Conservation (phyloP, 345 rosid species). For the Excoecaria agallocha region DNA sequence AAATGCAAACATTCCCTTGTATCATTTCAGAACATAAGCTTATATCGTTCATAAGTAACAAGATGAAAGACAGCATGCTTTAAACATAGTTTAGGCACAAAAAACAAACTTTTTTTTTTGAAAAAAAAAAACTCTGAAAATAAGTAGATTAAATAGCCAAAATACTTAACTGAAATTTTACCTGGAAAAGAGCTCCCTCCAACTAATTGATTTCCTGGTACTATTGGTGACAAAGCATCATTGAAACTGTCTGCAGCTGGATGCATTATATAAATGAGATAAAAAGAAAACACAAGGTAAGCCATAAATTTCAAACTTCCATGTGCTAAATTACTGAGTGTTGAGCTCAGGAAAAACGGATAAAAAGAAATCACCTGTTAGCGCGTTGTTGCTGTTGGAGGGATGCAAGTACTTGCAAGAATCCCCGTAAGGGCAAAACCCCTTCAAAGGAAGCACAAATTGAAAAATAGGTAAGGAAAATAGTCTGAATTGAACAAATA, state of each 20-base stretch:
- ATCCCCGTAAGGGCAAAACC: slow-evolving; percentile 76
- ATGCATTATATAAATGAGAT: background rate
- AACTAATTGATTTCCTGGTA: slow-evolving; percentile 23
- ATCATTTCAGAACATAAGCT: too few species aligned
- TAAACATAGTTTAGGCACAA: background rate
- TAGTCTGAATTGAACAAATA: background rate
- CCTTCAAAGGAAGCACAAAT: slow-evolving; percentile 34
- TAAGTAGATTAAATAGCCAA: background rate
- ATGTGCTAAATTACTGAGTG: background rate
- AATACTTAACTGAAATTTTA: slow-evolving; percentile 2
- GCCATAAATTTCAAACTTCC: background rate
- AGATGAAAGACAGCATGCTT: background rate
- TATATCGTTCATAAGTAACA: background rate
- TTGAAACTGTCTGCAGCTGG: slow-evolving; percentile 12
- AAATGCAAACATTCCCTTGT: background rate
- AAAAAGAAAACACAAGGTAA: background rate
- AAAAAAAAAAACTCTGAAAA: background rate
- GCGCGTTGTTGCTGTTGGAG: slow-evolving; percentile 20
- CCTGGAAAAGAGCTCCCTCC: slow-evolving; percentile 34
- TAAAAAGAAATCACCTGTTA: slow-evolving; percentile 8
- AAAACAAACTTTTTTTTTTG: background rate
- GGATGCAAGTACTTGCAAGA: slow-evolving; percentile 80
- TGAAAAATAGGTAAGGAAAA: background rate
- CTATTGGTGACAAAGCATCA: slow-evolving; percentile 12
- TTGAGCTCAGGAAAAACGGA: background rate